These are phyloP conservation scores for Solanum bulbocastanum DNA, from an alignment of 257 asterid species.

Conservation along the genomic window DNA sequence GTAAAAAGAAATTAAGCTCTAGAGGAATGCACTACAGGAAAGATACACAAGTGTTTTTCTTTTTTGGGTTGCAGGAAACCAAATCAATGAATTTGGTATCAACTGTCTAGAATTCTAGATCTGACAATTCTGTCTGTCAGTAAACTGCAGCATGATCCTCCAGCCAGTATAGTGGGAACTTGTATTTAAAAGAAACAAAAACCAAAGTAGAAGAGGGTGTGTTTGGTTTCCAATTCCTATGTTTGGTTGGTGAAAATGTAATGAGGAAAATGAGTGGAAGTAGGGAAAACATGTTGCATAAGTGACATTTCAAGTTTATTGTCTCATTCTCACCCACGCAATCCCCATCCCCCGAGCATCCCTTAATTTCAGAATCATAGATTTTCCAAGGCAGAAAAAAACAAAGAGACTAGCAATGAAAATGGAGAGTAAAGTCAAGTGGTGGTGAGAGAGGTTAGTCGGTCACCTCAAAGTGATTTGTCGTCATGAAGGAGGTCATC, in stretches of 20 bases:
- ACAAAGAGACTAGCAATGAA: neutral
- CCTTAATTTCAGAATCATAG: no score
- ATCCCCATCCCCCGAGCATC: no score
- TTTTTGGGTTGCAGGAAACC: neutral
- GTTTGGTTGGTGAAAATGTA: neutral
- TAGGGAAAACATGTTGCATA: neutral
- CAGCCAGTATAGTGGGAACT: neutral
- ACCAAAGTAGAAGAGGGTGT: neutral
- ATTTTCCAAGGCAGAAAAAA: no score
- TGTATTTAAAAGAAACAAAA: neutral
- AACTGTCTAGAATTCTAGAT: neutral
- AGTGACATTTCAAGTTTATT: neutral
- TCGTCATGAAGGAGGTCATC: slow-evolving; percentile 49
- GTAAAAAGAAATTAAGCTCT: neutral
- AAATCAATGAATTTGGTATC: neutral
- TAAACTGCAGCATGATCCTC: neutral
- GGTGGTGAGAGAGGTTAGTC: neutral
- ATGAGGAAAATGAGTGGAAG: neutral
- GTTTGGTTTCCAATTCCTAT: neutral
- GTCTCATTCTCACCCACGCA: neutral
- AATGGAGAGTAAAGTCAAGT: neutral
- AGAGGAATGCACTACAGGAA: neutral
- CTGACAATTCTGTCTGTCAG: neutral
- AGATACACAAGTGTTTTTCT: neutral
- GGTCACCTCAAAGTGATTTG: neutral